Evolutionary conservation across 1,284 basidiomycete species (phyloP), one percentile per base, ranked within the genome.

Genomic region (Leccinum fallax): DNA sequence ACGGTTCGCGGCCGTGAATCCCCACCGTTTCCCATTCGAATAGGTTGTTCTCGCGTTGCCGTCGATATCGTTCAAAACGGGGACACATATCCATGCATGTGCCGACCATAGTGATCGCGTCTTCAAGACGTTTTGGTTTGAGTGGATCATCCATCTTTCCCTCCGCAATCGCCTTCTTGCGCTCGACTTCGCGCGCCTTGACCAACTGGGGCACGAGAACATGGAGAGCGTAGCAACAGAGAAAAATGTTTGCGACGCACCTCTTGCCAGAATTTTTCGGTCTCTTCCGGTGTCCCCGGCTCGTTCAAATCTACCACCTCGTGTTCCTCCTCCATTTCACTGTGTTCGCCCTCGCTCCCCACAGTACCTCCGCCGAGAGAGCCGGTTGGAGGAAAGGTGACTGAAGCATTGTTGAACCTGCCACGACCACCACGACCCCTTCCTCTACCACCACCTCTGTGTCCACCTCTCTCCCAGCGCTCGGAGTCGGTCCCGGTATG

Each of bases 61-160:
- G 84, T 69, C 95, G 86, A 74, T 97, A 95, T 21, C 92, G 83
- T 77, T 99, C 97, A 69, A 94, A 97, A 57, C 92, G 88, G 5
- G 95, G 93, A 74, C 97, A 98, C 95, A 98, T 98, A 65, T 93
- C 90, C 77, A 83, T 79, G 72, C 97, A 98, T 1, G 93, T 96
- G 19, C 97, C 97, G 13, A 92, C 84, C 70, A 98, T 89, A 34
- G 90, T 91, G 59, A 95, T 92, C 3, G 97, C 95, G 63, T 95
- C 90, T 63, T 92, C 90, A 7, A 98, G 83, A 26, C 90, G 83
- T 66, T 90, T 92, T 4, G 91, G 85, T 32, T 89, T 86, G 32
- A 81, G 74, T 0, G 94, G 94, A 67, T 95, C 93, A 61, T 93
- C 92, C 83, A 97, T 94, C 69, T 92, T 87, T 5, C 95, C 94